Evolutionary conservation across 441 rosid species (phyloP).

Genomic region (Pelargonium exstipulatum): DNA sequence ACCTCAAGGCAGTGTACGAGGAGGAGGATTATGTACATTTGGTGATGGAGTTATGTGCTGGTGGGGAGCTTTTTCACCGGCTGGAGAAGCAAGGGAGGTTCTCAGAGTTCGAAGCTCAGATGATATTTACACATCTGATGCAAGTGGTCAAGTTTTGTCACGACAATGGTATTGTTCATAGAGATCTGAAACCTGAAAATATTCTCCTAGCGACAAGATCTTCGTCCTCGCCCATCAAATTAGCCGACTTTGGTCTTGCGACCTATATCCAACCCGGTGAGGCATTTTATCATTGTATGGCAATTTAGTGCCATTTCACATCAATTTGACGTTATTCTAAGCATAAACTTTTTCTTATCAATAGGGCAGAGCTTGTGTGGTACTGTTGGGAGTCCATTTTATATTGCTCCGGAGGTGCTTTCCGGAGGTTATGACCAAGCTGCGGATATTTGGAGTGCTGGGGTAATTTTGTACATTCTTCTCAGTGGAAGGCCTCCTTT

Average conservation of each 20-base stretch:
- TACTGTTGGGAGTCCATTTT: conserved; percentile 89
- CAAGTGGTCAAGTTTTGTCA: conserved; percentile 74
- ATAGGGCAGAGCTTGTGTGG: conserved; percentile 64
- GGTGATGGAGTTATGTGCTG: conserved; percentile 75
- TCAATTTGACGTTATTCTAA: conserved; percentile 14
- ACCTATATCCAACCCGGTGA: conserved; percentile 65
- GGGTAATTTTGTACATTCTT: conserved; percentile 75
- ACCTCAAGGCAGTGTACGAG: conserved; percentile 77
- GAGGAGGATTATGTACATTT: conserved; percentile 70
- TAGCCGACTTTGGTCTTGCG: conserved; percentile 95
- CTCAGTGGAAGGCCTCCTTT: conserved; percentile 87
- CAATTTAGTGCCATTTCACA: neutral
- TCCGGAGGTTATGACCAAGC: conserved; percentile 70
- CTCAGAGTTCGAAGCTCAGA: conserved; percentile 52
- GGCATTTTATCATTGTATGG: conserved; percentile 11
- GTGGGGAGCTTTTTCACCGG: conserved; percentile 71
- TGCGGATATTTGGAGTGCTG: conserved; percentile 95
- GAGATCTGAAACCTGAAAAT: conserved; percentile 83
- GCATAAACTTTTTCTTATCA: conserved; percentile 13
- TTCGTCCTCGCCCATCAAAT: conserved; percentile 63
- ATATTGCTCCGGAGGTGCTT: conserved; percentile 84
- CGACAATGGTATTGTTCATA: conserved; percentile 71
- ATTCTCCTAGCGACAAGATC: conserved; percentile 63
- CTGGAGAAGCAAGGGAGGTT: conserved; percentile 66
- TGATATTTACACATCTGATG: conserved; percentile 62